Base-by-base conservation (phyloP, 495 filamentous ascomycete genomes). In the Emericellopsis terricola region DNA sequence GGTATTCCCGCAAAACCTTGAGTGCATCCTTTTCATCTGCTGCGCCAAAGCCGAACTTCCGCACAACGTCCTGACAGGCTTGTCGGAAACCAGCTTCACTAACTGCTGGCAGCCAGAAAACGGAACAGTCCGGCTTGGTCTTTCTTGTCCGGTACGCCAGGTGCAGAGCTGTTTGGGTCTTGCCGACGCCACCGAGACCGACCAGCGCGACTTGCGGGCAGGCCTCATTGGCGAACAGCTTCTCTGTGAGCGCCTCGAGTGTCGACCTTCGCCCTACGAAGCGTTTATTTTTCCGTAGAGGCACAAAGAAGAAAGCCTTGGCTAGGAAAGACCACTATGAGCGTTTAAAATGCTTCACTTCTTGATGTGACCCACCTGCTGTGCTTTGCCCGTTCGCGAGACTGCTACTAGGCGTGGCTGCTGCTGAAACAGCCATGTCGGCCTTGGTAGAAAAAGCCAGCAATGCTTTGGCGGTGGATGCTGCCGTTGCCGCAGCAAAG, bases 131-230 rank as follows among this genome's bases (percentile, higher is more conserved):
- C 1, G 51, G 41, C 4, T 53, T 31, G 13, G 42, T 29, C 8
- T 42, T 1, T 52, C 44, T 52, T 4, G 47, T 34, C 38, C 53
- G 49, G 38, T 63, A 62, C 0, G 55, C 55, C 24, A 68, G 34
- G 34, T 64, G 56, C 7, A 74, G 35, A 1, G 52, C 57, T n/a
- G 73, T 42, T 36, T 68, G 65, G 0, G 66, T 65, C 37, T 70
- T 71, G 0, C 63, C 64, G 3, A 64, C 45, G 0, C 63, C 65
- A 0, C 61, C 64, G 4, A 66, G 48, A 0, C 67, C 66, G 21
- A 40, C 37, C 5, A 71, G 36, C 1, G 59, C 43, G 14, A 55
- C 33, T 36, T 43, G 44, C 18, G 17, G 46, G 19, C 36, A 39
- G 4, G 37, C 34, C 0, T 37, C 26, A 1, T n/a, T 33, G n/a